Base-by-base conservation (phyloP, 2,329 filamentous ascomycete genomes). In the Parastagonospora nodorum region DNA sequence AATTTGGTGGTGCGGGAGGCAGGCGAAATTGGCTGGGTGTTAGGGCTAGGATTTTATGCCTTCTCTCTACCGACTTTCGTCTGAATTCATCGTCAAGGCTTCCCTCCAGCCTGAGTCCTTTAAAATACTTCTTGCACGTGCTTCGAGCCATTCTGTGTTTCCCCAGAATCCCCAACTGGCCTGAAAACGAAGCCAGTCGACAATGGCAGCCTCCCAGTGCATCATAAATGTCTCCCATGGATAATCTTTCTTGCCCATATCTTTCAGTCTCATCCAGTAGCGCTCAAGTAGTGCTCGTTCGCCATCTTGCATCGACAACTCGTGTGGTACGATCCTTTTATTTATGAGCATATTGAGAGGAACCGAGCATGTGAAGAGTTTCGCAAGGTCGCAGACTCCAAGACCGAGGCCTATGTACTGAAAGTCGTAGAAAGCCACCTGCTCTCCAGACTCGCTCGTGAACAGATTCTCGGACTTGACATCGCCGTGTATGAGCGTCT, bases 381-480 rank as follows among this genome's bases (percentile, higher is more conserved):
- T 88, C 2, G 85, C 85, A 0, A 88, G 73, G 64, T 89, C 87
- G 56, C 85, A 86, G 0, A 84, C 85, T 0, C 86, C 86, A 0
- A 88, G 66, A 0, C 86, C 86, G 0, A 87, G 68, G 0, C 87
- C 87, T 0, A 82, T 80, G 57, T 89, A 89, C 58, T 89, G 86
- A 48, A 89, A 89, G 64, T 89, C 87, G 60, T 85, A 88, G 55
- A 89, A 86, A 0, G 83, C 85, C 1, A 85, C 84, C 3, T 73
- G 51, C 2, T 80, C 69, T 1, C 82, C 84, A 0, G 66, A 57
- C 0, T 62, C 50, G 0, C 75, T 84, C 0, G 82, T 83, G 61
- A 88, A 88, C 6, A 88, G 76, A 51, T 89, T 89, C 58, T 88
- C 85, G 0, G 83, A 86, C 67, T 89, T 89, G 44, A 88, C 85